phyloP scores from a whole-genome alignment of 2,329 filamentous ascomycete genomes.

The Madurella mycetomatis region DNA sequence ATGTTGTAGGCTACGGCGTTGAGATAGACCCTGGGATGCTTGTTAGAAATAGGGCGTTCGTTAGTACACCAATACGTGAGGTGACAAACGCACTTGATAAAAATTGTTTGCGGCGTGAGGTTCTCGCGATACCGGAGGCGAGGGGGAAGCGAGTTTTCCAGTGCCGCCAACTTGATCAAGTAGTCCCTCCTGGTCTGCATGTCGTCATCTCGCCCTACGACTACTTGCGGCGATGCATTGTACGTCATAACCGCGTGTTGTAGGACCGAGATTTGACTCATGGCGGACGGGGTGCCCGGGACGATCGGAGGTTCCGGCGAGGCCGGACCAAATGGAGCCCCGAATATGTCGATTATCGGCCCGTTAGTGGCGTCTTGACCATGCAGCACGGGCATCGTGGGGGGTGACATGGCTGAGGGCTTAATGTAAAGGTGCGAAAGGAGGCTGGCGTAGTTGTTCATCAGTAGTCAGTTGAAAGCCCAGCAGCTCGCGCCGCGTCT shows the following conservation, averaged over 20 bases:
- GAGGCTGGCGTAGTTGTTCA: neutral
- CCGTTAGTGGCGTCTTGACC: no score
- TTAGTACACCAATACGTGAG: no score
- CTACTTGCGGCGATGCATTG: neutral
- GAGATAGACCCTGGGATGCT: neutral
- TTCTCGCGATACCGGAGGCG: no score
- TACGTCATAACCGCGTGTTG: slow-evolving; percentile 8
- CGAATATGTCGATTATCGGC: no score
- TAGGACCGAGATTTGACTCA: slow-evolving; percentile 1
- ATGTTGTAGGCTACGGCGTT: slow-evolving; percentile 13
- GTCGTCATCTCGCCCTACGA: neutral
- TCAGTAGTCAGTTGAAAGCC: no score
- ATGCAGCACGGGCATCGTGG: no score
- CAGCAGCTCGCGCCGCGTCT: no score
- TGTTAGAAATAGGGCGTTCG: no score
- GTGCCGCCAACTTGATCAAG: neutral
- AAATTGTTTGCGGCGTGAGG: neutral
- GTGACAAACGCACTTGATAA: slow-evolving; percentile 7
- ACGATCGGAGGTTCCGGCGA: no score
- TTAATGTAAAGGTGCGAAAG: slow-evolving; percentile 4
- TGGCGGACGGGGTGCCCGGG: neutral
- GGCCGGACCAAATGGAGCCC: no score
- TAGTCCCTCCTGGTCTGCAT: neutral
- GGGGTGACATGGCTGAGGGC: neutral
- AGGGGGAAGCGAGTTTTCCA: neutral